Conservation (phyloP, 768 basidiomycete genomes). For the Suillus luteus region DNA sequence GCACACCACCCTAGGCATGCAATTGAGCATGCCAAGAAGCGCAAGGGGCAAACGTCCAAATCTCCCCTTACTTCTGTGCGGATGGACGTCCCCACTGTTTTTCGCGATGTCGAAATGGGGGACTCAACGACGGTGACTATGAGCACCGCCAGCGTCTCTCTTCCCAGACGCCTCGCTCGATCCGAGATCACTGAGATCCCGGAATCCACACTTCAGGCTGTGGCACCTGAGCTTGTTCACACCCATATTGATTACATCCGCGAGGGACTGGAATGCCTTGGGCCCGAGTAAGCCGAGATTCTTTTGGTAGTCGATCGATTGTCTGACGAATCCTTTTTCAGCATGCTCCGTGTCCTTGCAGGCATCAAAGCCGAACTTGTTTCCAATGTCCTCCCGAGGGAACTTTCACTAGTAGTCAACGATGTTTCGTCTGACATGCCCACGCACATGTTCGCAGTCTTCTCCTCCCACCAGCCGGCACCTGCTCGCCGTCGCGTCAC, state of each 20-base stretch:
- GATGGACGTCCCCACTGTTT: slow-evolving; percentile 31
- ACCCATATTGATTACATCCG: slow-evolving; percentile 29
- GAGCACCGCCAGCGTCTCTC: slow-evolving; percentile 12
- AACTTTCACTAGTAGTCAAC: slow-evolving; percentile 28
- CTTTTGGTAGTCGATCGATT: neutral
- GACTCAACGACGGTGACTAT: slow-evolving; percentile 16
- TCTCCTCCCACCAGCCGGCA: slow-evolving; percentile 26
- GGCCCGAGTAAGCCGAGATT: slow-evolving; percentile 26
- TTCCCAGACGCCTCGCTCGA: slow-evolving; percentile 30
- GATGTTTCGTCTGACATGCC: slow-evolving; percentile 35
- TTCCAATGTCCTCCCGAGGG: slow-evolving; percentile 30
- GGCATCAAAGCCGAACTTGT: slow-evolving; percentile 25
- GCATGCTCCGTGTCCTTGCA: slow-evolving; percentile 35
- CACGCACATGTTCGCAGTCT: slow-evolving; percentile 35
- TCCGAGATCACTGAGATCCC: slow-evolving; percentile 18
- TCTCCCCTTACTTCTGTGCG: slow-evolving; percentile 25
- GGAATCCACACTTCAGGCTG: slow-evolving; percentile 17
- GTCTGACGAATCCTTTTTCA: slow-evolving; percentile 20
- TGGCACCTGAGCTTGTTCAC: slow-evolving; percentile 31
- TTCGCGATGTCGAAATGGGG: slow-evolving; percentile 6
- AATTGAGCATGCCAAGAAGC: slow-evolving; percentile 42
- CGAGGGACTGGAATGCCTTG: slow-evolving; percentile 29
- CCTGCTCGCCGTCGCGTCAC: slow-evolving; percentile 34
- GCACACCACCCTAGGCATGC: slow-evolving; percentile 35
- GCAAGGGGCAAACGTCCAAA: slow-evolving; percentile 23